Base-by-base conservation (phyloP, 495 filamentous ascomycete species). In the Daldinia concentrica region DNA sequence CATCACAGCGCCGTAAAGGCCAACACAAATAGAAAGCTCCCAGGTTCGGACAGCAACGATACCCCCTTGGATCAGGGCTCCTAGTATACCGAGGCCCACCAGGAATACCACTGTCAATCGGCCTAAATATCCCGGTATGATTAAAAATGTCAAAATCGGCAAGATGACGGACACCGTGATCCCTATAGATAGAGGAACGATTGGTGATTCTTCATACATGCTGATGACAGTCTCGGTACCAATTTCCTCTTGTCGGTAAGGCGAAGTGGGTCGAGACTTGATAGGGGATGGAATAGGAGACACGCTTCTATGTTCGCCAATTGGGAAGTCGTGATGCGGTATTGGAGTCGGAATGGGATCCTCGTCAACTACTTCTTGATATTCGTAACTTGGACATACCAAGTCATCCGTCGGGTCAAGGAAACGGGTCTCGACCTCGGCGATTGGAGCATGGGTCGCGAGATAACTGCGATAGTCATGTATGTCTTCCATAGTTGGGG, bases 401-500 rank as follows among this genome's bases (percentile, higher is more conserved):
- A 96, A 86, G 71, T 96, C 93, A 6, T 86, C 81, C 19, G 81
- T 75, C 19, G 87, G 80, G 37, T 91, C 85, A 6, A 96, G 82
- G 76, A 94, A 95, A 39, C 83, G 85, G 1, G 87, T 84, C 76
- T 95, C 93, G n/a, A 78, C 75, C 19, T 88, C 84, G 22, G 86
- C 86, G 59, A 95, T 85, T 11, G 91, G 91, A 19, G 79, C 79
- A 39, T 89, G 80, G 7, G 80, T 81, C 30, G 83, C 81, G 71
- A 95, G 88, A 83, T 91, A 96, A 26, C 75, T 76, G 30, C 86
- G 87, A 77, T 95, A 96, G 43, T 82, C 81, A 8, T 84, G 77
- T 60, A 94, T 80, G 54, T 93, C 88, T 6, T 85, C 80, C 6
- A 83, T 69, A 0, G 81, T 81, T 6, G 92, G 89, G 9, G 81